Conservation (phyloP, 371 early-diverging fungal genomes). For the Lichtheimia hyalospora region DNA sequence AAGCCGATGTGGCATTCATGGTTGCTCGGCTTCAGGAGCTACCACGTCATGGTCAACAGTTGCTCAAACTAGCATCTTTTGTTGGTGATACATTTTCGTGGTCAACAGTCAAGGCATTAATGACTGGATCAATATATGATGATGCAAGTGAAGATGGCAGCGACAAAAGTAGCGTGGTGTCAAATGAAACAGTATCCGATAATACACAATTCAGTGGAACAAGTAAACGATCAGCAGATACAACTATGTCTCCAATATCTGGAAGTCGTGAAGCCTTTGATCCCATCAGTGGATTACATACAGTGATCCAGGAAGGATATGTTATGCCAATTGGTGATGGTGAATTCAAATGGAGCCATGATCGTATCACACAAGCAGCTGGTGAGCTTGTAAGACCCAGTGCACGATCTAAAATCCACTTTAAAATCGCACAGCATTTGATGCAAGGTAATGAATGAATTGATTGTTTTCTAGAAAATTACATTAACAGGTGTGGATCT, state of each 20-base stretch:
- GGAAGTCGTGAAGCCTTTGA: not conserved
- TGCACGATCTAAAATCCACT: conserved; percentile 34
- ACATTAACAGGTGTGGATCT: not conserved
- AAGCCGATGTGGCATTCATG: conserved; percentile 36
- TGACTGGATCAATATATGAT: conserved; percentile 26
- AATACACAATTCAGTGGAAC: not conserved
- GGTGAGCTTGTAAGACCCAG: conserved; percentile 38
- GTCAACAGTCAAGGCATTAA: conserved; percentile 38
- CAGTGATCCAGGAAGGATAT: conserved; percentile 46
- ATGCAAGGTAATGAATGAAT: conserved; percentile 2
- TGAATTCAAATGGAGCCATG: conserved; percentile 48
- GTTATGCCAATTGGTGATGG: conserved; percentile 41
- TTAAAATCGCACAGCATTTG: conserved; percentile 33
- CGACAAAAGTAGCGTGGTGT: not conserved
- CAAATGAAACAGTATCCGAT: not conserved
- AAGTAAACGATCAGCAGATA: no score
- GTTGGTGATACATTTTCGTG: conserved; percentile 46
- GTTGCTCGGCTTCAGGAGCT: conserved; percentile 34
- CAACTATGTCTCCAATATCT: no score
- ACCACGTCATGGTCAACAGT: conserved; percentile 34
- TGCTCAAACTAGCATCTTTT: conserved; percentile 44
- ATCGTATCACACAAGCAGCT: conserved; percentile 48
- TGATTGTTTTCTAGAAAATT: no score
- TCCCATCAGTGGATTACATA: conserved; percentile 43
- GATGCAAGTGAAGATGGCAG: not conserved